phyloP scores from a whole-genome alignment of 495 filamentous ascomycete genomes.

The Aspergillus asperescens region DNA sequence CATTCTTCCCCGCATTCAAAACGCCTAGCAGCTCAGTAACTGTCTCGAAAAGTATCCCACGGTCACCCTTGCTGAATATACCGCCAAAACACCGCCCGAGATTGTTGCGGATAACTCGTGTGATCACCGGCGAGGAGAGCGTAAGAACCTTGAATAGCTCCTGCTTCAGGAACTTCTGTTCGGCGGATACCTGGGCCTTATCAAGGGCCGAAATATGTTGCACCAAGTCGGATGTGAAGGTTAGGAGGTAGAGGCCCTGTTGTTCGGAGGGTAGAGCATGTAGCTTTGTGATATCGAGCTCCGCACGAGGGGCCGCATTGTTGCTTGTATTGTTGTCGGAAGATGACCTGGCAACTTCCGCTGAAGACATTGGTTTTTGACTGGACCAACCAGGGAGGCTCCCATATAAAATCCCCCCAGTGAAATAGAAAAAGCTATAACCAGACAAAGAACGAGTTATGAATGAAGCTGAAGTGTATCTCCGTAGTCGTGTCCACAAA shows the following conservation, averaged over 20 bases:
- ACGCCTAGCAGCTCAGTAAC: constrained; percentile 81
- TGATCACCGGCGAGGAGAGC: constrained; percentile 76
- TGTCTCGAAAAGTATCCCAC: constrained; percentile 88
- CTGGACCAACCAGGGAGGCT: constrained; percentile 18
- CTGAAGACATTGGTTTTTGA: constrained; percentile 37
- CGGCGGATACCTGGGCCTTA: constrained; percentile 70
- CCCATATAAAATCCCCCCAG: constrained; percentile 19
- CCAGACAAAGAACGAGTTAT: constrained; percentile 5
- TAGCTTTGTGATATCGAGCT: constrained; percentile 84
- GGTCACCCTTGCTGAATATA: constrained; percentile 81
- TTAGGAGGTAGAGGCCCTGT: constrained; percentile 88
- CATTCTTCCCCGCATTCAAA: constrained; percentile 69
- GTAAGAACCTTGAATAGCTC: constrained; percentile 88
- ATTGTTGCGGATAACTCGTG: constrained; percentile 85
- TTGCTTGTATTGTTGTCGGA: constrained; percentile 18
- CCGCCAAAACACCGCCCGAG: constrained; percentile 76
- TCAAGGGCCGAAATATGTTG: constrained; percentile 71
- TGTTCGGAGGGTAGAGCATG: constrained; percentile 89
- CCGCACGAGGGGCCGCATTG: constrained; percentile 38
- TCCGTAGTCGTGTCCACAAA: constrained; percentile 13
- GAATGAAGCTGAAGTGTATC: background rate
- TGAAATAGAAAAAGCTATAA: background rate
- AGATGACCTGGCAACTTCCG: constrained; percentile 28
- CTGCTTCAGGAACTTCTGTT: constrained; percentile 84
- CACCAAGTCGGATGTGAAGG: constrained; percentile 77